Evolutionary conservation across 2,329 filamentous ascomycete species (phyloP).

Genomic region (Apiospora phragmitis): DNA sequence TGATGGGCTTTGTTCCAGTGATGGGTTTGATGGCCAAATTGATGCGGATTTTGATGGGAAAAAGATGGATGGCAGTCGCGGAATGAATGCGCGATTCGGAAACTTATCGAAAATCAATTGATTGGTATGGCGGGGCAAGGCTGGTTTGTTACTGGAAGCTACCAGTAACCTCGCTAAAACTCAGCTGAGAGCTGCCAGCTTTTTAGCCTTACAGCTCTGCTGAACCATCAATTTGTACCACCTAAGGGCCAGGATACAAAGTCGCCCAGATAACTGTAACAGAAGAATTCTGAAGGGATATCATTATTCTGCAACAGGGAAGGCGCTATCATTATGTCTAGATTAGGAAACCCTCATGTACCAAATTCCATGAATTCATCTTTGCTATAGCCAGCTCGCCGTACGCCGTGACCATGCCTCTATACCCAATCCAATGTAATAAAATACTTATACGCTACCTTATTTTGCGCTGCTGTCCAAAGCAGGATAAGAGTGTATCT

Average conservation of each 20-base stretch:
- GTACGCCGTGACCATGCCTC: neutral
- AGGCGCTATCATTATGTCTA: neutral
- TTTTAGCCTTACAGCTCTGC: neutral
- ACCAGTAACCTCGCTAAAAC: neutral
- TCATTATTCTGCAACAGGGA: neutral
- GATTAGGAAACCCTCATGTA: neutral
- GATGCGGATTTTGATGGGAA: neutral
- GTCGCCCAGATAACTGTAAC: neutral
- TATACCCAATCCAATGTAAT: neutral
- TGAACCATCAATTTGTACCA: neutral
- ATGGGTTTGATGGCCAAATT: conserved; percentile 19
- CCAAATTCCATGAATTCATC: neutral
- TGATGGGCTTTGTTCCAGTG: conserved; percentile 32
- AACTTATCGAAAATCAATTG: neutral
- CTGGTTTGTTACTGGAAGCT: neutral
- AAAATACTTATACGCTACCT: neutral
- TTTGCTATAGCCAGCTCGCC: neutral
- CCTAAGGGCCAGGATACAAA: neutral
- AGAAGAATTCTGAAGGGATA: neutral
- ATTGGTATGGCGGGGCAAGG: neutral
- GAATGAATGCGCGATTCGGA: neutral
- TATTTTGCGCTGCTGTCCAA: conserved; percentile 7
- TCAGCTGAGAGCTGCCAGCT: neutral
- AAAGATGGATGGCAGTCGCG: neutral
- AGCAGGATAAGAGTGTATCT: conserved; percentile 35